Conservation (phyloP, 1,284 basidiomycete genomes). For the Cryptococcus deneoformans region DNA sequence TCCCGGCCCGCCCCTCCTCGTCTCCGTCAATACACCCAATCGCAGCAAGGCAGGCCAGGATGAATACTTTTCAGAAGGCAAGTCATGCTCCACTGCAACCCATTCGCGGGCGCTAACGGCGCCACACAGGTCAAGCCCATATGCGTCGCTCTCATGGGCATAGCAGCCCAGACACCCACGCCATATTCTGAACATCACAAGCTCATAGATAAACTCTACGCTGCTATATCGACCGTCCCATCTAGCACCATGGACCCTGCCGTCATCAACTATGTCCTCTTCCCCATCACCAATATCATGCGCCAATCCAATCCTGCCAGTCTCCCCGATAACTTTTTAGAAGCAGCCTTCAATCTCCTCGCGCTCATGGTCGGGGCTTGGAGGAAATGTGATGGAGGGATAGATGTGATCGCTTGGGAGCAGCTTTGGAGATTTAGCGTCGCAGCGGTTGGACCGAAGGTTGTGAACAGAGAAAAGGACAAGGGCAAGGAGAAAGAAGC, state of each 20-base stretch:
- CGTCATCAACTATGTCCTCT: slow-evolving; percentile 80
- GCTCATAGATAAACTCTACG: slow-evolving; percentile 58
- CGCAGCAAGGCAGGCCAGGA: slow-evolving; percentile 17
- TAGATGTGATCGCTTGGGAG: slow-evolving; percentile 61
- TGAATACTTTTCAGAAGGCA: slow-evolving; percentile 41
- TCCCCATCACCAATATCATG: slow-evolving; percentile 77
- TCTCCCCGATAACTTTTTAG: slow-evolving; percentile 75
- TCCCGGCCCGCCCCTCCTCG: too few species aligned
- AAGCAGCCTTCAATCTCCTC: slow-evolving; percentile 66
- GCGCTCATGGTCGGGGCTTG: slow-evolving; percentile 66
- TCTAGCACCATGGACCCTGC: slow-evolving; percentile 55
- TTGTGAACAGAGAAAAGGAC: slow-evolving; percentile 56
- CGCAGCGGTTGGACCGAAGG: slow-evolving; percentile 52
- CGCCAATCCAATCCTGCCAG: slow-evolving; percentile 62
- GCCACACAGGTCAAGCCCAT: slow-evolving; percentile 63
- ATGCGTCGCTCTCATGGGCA: slow-evolving; percentile 72
- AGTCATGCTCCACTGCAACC: background rate
- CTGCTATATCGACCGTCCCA: slow-evolving; percentile 54
- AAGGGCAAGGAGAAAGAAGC: slow-evolving; percentile 61
- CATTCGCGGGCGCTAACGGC: slow-evolving; percentile 3
- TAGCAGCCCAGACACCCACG: slow-evolving; percentile 59
- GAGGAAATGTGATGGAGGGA: slow-evolving; percentile 64
- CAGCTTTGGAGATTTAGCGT: slow-evolving; percentile 78
- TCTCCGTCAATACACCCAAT: background rate
- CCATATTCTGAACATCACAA: slow-evolving; percentile 55